Evolutionary conservation across 768 basidiomycete species (phyloP).

Genomic region (Roridomyces roridus): DNA sequence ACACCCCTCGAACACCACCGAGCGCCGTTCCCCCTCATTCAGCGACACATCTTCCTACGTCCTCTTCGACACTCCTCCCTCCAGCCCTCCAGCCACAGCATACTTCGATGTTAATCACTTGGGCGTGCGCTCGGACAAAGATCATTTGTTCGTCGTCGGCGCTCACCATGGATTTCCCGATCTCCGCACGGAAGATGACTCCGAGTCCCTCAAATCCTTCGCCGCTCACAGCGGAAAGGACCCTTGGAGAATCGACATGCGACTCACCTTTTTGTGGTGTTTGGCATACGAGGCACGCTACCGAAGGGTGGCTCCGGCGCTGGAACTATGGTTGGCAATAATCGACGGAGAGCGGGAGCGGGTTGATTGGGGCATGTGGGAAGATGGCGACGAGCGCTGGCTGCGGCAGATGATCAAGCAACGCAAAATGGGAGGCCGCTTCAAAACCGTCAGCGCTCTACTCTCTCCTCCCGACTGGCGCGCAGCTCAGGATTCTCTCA

Average conservation of each 20-base stretch:
- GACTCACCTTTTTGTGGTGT: constrained; percentile 22
- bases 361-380: constrained; percentile 21
- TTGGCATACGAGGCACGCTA: constrained; percentile 18
- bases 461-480: constrained; percentile 14
- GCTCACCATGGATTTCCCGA: not conserved
- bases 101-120: no score
- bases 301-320: constrained; percentile 4
- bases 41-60: no score
- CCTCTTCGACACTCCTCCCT: no score
- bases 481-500: constrained; percentile 7
- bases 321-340: constrained; percentile 19
- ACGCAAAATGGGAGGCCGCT: constrained; percentile 10
- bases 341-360: constrained; percentile 12
- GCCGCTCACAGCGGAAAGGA: not conserved
- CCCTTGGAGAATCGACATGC: constrained; percentile 18
- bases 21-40: no score
- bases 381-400: constrained; percentile 19
- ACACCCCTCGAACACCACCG: no score
- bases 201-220: constrained; percentile 8
- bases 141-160: no score
- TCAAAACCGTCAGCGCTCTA: not conserved
- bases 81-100: no score
- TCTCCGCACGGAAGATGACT: not conserved
- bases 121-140: no score
- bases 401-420: constrained; percentile 8